Evolutionary conservation across 176 grass and related monocot species (phyloP), one percentile per base, ranked within the genome.

Genomic region (Oryza meyeriana): DNA sequence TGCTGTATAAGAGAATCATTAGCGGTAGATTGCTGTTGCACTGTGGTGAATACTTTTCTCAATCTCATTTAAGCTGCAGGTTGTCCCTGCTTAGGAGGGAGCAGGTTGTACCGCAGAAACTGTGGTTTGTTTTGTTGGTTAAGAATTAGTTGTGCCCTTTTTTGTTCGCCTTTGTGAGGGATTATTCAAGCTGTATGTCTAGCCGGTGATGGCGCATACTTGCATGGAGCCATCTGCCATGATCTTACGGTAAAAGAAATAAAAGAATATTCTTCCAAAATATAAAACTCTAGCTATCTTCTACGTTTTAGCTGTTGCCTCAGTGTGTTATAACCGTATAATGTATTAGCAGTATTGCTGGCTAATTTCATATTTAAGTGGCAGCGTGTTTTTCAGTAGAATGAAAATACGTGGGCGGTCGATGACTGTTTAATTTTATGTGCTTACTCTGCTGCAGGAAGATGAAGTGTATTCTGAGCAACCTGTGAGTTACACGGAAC

Each of bases 391-490:
- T 33, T 12, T 22, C 29, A 12, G 3, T 77, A 9, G 33, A 63
- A 58, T 76, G 29, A 38, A 50, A 66, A 39, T 36, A 47, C 6
- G 12, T 55, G 77, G 5, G 29, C 12, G 45, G 12, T 89, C 18
- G 26, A 45, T 33, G 14, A 47, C 39, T 64, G 70, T 42, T 58
- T 76, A 62, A 62, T 79, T 18, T 48, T 63, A 33, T 79, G 38
- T 76, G 5, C 27, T 64, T 77, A 40, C 66, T 58, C 45, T 71
- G 20, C 48, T 84, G 64, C 85, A 95, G 96, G 96, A 95, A 80
- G 90, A 95, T 87, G 90, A 94, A 78, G 82, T 50, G 55, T 81
- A 91, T 71, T 72, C 20, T 35, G 81, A 83, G 61, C 76, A 94
- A 57, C 76, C 62, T 70, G 45, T 64, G 28, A 63, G 77, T 85